Conservation (phyloP, 169 alveolate genomes). For the Theileria annulata region DNA sequence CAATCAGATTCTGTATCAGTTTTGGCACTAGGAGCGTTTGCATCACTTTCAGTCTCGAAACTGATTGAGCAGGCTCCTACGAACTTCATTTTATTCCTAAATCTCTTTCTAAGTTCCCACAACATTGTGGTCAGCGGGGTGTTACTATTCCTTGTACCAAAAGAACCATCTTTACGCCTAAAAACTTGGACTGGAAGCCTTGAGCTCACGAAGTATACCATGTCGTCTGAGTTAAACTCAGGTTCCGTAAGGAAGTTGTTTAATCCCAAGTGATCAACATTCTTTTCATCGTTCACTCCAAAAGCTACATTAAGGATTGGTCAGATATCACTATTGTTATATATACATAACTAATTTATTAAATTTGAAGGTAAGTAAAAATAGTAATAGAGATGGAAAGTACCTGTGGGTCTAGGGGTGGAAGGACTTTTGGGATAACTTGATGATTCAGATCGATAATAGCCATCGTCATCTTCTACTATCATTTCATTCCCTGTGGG, state of each 20-base stretch:
- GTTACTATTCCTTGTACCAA: constrained; percentile 57
- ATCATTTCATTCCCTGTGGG: constrained; percentile 70
- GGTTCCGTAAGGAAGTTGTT: constrained; percentile 15
- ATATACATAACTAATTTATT: too few relatives aligned
- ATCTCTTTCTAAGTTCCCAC: constrained; percentile 55
- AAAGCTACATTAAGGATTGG: background rate
- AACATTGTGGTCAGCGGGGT: constrained; percentile 65
- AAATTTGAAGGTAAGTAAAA: too few relatives aligned
- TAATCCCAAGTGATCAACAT: background rate
- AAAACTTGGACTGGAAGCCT: constrained; percentile 63
- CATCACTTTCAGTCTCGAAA: constrained; percentile 18
- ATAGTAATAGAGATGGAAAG: background rate
- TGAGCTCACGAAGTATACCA: constrained; percentile 56
- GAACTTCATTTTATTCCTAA: constrained; percentile 47
- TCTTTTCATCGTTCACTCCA: background rate
- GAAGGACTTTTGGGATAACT: background rate
- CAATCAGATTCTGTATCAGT: background rate
- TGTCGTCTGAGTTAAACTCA: constrained; percentile 18
- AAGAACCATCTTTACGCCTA: constrained; percentile 44
- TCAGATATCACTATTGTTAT: background rate
- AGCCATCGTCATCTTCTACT: constrained; percentile 69
- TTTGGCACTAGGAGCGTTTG: background rate
- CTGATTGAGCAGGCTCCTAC: constrained; percentile 54
- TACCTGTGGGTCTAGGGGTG: background rate
- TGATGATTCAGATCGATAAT: constrained; percentile 46